Conservation (phyloP, 225 moss, liverwort and hornwort genomes). For the Physcomitrellopsis africana region DNA sequence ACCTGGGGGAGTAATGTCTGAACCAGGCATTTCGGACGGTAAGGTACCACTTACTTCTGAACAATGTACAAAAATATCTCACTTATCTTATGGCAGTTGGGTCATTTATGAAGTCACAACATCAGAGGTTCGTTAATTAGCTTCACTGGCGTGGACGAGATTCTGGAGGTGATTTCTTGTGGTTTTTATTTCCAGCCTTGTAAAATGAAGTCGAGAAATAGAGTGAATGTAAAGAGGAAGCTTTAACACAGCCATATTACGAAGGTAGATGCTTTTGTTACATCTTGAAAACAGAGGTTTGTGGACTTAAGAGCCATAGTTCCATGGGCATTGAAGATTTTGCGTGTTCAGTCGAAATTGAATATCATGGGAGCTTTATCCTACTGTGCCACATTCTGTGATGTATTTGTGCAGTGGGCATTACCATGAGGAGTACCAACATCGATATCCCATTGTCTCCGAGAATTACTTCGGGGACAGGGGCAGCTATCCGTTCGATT, state of each 20-base stretch:
- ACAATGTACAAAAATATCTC: no score
- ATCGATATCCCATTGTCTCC: neutral
- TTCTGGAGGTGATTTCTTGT: no score
- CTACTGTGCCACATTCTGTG: neutral
- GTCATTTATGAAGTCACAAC: no score
- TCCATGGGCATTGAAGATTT: slow-evolving; percentile 11
- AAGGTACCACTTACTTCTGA: slow-evolving; percentile 17
- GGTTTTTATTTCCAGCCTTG: no score
- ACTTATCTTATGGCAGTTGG: no score
- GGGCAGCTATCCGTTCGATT: slow-evolving; percentile 24
- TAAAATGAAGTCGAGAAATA: no score
- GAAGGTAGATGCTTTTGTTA: no score
- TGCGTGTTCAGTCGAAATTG: neutral
- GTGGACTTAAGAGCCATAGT: neutral
- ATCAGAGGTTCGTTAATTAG: no score
- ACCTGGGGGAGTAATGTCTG: slow-evolving; percentile 19
- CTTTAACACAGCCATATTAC: no score
- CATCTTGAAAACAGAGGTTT: no score
- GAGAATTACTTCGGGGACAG: slow-evolving; percentile 24
- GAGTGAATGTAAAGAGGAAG: no score
- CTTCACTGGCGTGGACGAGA: no score
- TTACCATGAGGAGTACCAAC: slow-evolving; percentile 1
- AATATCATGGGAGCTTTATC: neutral
- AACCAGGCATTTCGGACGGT: slow-evolving; percentile 30
- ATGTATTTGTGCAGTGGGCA: slow-evolving; percentile 6